These are phyloP conservation scores for Syzygium oleosum DNA, from an alignment of 345 rosid genomes.

Conservation along the genomic window DNA sequence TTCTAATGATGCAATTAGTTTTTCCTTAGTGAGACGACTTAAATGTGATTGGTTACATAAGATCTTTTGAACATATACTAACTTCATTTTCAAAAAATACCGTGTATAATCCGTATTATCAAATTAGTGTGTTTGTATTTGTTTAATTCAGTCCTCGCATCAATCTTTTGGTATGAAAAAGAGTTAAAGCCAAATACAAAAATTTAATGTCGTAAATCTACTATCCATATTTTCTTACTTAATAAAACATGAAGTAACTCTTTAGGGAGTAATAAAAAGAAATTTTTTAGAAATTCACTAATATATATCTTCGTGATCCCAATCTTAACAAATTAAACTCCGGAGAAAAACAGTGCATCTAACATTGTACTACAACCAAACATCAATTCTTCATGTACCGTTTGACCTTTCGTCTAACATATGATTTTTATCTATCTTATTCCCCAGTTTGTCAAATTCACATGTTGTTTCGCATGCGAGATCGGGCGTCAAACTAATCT, in stretches of 20 bases:
- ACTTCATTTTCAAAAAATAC: neutral
- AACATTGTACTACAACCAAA: neutral
- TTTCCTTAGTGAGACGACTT: neutral
- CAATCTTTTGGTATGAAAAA: neutral
- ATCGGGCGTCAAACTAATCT: neutral
- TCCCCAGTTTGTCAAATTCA: neutral
- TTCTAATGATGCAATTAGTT: neutral
- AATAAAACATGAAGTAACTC: too few species aligned
- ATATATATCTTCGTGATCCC: neutral
- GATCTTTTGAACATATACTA: neutral
- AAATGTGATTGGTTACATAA: neutral
- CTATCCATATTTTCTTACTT: too few species aligned
- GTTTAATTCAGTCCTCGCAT: neutral
- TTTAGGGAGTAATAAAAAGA: too few species aligned
- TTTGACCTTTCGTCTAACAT: neutral
- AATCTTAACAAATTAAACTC: neutral
- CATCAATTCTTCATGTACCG: neutral
- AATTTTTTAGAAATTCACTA: neutral
- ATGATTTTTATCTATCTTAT: neutral
- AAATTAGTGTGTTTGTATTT: neutral
- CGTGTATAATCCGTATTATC: neutral
- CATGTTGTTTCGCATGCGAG: neutral
- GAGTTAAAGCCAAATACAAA: too few species aligned
- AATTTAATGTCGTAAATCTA: too few species aligned
- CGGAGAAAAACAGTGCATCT: neutral